These are phyloP conservation scores for Vitellaria paradoxa DNA, from an alignment of 179 eudicot species.

Conservation along the genomic window DNA sequence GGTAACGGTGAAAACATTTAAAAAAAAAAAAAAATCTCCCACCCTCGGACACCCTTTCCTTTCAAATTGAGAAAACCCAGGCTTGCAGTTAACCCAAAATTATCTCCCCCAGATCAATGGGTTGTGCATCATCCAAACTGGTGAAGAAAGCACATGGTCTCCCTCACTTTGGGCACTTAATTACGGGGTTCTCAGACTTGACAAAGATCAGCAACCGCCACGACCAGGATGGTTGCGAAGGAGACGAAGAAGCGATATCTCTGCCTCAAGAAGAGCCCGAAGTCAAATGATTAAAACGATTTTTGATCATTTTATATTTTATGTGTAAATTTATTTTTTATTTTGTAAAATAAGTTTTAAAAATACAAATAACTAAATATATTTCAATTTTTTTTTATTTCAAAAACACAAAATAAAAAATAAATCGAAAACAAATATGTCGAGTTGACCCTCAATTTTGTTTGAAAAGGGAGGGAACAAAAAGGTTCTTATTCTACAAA, in stretches of 20 bases:
- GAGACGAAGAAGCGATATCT: slow-evolving; percentile 31
- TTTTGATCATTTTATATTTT: no score
- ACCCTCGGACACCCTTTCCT: neutral
- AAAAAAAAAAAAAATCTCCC: slow-evolving; percentile 17
- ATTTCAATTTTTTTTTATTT: no score
- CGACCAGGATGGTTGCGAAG: slow-evolving; percentile 13
- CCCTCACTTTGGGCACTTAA: slow-evolving; percentile 83
- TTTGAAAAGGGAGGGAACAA: no score
- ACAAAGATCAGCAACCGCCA: slow-evolving; percentile 24
- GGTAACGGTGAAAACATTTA: slow-evolving; percentile 20
- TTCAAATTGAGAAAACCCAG: slow-evolving; percentile 17
- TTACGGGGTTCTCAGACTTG: slow-evolving; percentile 72
- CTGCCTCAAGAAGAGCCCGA: slow-evolving; percentile 37
- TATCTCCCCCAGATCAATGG: slow-evolving; percentile 43
- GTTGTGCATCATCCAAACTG: slow-evolving; percentile 78
- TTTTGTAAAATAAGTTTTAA: no score
- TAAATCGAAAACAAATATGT: no score
- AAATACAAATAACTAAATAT: no score
- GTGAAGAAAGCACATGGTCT: slow-evolving; percentile 67
- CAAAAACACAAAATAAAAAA: no score
- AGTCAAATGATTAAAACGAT: no score
- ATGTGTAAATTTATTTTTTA: no score
- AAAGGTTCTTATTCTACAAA: no score
- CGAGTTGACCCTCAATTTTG: no score
- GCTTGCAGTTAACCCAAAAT: neutral